phyloP scores from a whole-genome alignment of 768 basidiomycete genomes.

The Rhodotorula graminis region DNA sequence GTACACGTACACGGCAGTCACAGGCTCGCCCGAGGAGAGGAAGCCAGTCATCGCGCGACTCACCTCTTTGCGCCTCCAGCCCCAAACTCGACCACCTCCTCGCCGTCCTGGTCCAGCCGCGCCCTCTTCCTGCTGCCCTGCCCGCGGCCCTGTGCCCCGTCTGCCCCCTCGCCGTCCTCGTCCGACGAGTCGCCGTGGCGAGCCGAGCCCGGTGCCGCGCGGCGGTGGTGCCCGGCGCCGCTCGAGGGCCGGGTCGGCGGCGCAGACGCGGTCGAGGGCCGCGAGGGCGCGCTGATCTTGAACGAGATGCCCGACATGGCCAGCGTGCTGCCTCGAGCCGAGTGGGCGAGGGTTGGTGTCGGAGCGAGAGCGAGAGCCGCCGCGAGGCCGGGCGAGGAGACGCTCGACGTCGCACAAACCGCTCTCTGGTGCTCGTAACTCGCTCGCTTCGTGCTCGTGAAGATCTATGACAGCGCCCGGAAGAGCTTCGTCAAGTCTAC shows the following conservation, averaged over 20 bases:
- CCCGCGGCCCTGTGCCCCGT: background rate
- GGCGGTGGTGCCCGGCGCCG: background rate
- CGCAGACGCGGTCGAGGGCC: slow-evolving; percentile 1
- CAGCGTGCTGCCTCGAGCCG: too few species aligned
- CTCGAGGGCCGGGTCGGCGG: slow-evolving; percentile 7
- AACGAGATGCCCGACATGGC: slow-evolving; percentile 31
- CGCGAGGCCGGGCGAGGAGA: too few species aligned
- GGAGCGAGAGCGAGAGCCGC: background rate
- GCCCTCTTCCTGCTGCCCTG: slow-evolving; percentile 10
- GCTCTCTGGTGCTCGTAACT: too few species aligned
- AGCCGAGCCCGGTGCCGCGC: background rate
- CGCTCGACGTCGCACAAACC: too few species aligned
- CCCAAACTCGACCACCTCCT: slow-evolving; percentile 35
- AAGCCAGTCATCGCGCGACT: background rate
- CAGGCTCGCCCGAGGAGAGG: background rate
- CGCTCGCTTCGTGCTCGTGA: too few species aligned
- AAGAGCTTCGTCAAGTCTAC: too few species aligned
- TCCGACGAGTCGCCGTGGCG: background rate
- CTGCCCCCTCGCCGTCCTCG: slow-evolving; percentile 15
- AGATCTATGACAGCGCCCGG: too few species aligned
- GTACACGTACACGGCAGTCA: too few species aligned
- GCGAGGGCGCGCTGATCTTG: slow-evolving; percentile 21
- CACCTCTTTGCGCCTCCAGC: slow-evolving; percentile 14
- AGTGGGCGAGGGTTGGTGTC: background rate
- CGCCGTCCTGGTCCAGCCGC: slow-evolving; percentile 13